A percentile compares a stretch with the other conserved stretches of the same genome.
Conservation (phyloP, 2,329 filamentous ascomycete genomes). For the Penicillium sclerotiorum region DNA sequence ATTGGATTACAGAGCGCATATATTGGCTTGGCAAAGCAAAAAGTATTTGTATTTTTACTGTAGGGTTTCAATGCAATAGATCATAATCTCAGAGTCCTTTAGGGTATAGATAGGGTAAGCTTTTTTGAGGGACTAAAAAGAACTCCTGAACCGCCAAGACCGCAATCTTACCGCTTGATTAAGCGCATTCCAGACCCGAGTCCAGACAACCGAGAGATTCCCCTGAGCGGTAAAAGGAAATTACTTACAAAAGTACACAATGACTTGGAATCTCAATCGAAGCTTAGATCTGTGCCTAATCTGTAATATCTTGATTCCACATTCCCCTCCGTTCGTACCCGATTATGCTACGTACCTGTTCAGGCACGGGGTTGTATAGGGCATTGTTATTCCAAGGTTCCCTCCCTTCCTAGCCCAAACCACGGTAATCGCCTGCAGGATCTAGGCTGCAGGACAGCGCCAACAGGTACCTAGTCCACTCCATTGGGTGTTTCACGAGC, state of each 20-base stretch:
- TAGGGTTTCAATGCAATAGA: too few species aligned
- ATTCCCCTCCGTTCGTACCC: background rate
- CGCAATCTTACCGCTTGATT: constrained; percentile 25
- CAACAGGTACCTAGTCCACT: background rate
- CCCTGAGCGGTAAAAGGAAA: constrained; percentile 12
- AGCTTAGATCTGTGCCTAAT: background rate
- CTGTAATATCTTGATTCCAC: background rate
- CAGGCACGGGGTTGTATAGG: too few species aligned
- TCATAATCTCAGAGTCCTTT: too few species aligned
- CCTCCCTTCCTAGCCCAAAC: too few species aligned
- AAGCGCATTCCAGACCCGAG: constrained; percentile 27
- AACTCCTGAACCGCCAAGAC: constrained; percentile 20
- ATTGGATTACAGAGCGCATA: background rate
- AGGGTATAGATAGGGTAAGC: too few species aligned
- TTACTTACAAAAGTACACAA: background rate
- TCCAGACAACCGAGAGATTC: constrained; percentile 13
- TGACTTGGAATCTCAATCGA: background rate
- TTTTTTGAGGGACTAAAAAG: too few species aligned
- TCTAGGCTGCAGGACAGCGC: constrained; percentile 2
- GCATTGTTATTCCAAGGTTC: too few species aligned
- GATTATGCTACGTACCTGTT: background rate
- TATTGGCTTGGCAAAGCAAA: background rate
- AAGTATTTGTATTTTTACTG: too few species aligned
- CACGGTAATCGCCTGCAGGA: constrained; percentile 7
- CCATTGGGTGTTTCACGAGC: constrained; percentile 2